These are phyloP conservation scores for Rhinocladiella mackenziei DNA, from an alignment of 2,329 filamentous ascomycete genomes.

Conservation along the genomic window DNA sequence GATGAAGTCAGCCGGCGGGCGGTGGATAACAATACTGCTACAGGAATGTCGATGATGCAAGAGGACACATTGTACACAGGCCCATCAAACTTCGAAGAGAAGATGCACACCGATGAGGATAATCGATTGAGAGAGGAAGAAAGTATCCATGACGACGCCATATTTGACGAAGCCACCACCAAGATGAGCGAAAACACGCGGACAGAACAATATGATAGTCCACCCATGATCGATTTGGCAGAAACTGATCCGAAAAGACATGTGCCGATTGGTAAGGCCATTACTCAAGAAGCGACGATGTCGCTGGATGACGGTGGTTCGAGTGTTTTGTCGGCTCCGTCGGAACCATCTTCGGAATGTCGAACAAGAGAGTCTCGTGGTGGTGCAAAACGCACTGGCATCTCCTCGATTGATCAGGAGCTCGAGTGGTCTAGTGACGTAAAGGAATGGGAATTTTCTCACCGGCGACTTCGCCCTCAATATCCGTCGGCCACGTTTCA, in stretches of 20 bases:
- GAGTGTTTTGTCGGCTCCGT: conserved; percentile 4
- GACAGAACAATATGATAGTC: background rate
- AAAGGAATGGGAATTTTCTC: conserved; percentile 26
- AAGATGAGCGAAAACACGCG: conserved; percentile 5
- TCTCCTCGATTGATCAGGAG: conserved; percentile 23
- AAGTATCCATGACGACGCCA: background rate
- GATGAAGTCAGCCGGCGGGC: conserved; percentile 12
- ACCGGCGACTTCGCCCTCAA: conserved; percentile 54
- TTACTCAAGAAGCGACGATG: background rate
- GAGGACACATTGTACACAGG: conserved; percentile 27
- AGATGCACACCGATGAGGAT: conserved; percentile 14
- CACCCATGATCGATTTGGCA: conserved; percentile 1
- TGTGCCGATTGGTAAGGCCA: background rate
- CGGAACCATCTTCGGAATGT: conserved; percentile 3
- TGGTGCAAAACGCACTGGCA: conserved; percentile 6
- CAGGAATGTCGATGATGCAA: conserved; percentile 28
- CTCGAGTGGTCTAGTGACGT: conserved; percentile 20
- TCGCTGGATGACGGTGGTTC: background rate
- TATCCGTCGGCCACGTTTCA: conserved; percentile 83
- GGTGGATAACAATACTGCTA: conserved; percentile 26
- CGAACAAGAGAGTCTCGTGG: background rate
- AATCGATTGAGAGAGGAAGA: conserved; percentile 1
- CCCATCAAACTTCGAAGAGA: conserved; percentile 9
- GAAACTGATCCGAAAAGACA: background rate
- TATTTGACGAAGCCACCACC: conserved; percentile 1